Evolutionary conservation across 805 yeast species (phyloP), one percentile per base, ranked within the genome.

Genomic region (Huiozyma naganishii): DNA sequence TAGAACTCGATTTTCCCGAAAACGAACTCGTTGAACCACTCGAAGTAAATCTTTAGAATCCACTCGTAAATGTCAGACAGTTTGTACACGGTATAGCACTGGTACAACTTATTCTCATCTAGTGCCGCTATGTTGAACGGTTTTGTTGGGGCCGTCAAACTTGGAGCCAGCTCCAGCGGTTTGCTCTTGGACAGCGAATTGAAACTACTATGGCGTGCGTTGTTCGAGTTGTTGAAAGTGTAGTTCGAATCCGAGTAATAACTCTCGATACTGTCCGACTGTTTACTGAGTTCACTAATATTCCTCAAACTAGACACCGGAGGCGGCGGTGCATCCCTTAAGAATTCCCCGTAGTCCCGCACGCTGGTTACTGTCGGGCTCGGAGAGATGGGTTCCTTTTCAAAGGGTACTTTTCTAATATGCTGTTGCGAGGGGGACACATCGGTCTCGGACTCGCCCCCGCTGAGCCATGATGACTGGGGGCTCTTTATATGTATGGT

Each of bases 61-160:
- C 85, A 79, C 29, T 59, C 54, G 52, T 74, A 78, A 4, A 79
- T 61, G 13, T 66, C 67, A 0, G 72, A 69, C 10, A 80, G 48
- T 0, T 73, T 65, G 62, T 73, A 70, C 3, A 77, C 70, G 32
- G 61, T 60, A 3, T 55, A 54, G 50, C 83, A 77, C 27, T 62
- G 66, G 8, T 71, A 55, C 42, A 76, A 68, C 48, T 78, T 80
- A n/a, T 64, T 61, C 17, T 69, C 68, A 11, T 66, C 68, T 33
- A 79, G 56, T 0, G 71, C 60, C 9, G 73, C 67, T 0, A 81
- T 70, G 4, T 75, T 60, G 48, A 79, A 79, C 3, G 83, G 83
- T 7, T 78, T 64, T 38, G 72, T 68, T 0, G 85, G 84, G 13
- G 76, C 56, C 3, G 64, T 61, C 13, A 62, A 55, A 44, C 65